Base-by-base conservation (phyloP, 306 rosid genomes). In the Acacia crassicarpa region DNA sequence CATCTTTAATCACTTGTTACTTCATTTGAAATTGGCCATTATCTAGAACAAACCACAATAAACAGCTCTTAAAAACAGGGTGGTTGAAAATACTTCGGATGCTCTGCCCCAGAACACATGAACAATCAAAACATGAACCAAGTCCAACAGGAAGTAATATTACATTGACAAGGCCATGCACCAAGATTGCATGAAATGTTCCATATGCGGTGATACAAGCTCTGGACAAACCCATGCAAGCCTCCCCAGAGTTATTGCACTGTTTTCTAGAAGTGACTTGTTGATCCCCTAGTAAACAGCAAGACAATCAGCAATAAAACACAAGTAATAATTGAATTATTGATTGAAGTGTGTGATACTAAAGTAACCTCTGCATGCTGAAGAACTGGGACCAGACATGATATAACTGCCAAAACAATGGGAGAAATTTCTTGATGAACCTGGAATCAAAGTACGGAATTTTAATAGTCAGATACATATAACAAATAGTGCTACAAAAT, bases 171-270 rank as follows among this genome's bases (percentile, higher is more conserved):
- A 89, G 76, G 99, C 98, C 82, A 78, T 86, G 97, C 99, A 96
- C 99, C 99, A 96, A 44, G 93, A 72, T 80, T 94, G 92, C 97
- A 96, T 94, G 86, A 96, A 96, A 90, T 94, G 98, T 85, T 96
- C 98, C 98, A 94, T 96, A 87, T 94, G 97, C 10, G 98, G 98
- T 30, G 98, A 88, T 77, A 94, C 98, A 86, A 90, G 89, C 83
- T 94, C 97, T 23, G 99, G 99, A 82, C 97, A 96, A 81, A 90
- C 99, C 98, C 98, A 96, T 23, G 95, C 98, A 87, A 96, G 88
- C 89, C 99, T 94, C 85, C 99, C 99, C 80, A 96, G 90, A 62
- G 99, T 96, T 80, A 96, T 96, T 70, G 99, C 99, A 88, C 97
- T 91, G 77, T 96, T 96, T 83, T 96, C 98, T 77, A 91, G 84